phyloP scores from a whole-genome alignment of 371 early-diverging fungal genomes.

The Rhizomucor miehei region DNA sequence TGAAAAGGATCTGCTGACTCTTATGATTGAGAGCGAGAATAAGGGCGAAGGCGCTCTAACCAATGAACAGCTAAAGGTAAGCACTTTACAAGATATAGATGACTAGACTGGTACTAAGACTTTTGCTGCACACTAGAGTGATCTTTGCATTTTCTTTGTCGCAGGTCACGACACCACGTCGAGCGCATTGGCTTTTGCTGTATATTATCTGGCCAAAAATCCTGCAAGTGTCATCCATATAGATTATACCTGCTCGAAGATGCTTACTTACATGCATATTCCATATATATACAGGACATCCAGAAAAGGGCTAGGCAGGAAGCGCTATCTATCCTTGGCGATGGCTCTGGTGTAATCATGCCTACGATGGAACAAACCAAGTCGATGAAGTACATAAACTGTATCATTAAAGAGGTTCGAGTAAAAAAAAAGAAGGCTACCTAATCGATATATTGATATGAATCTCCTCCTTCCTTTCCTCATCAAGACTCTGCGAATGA shows the following conservation, averaged over 20 bases:
- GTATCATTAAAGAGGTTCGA: slow-evolving; percentile 22
- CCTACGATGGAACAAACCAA: slow-evolving; percentile 27
- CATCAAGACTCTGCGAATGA: slow-evolving; percentile 6
- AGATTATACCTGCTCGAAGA: too few species aligned
- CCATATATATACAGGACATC: slow-evolving; percentile 20
- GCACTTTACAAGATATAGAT: background rate
- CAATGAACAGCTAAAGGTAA: slow-evolving; percentile 40
- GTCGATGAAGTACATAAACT: slow-evolving; percentile 14
- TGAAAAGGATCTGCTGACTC: slow-evolving; percentile 48
- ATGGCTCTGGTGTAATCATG: slow-evolving; percentile 31
- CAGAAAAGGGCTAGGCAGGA: slow-evolving; percentile 51
- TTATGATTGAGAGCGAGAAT: slow-evolving; percentile 47
- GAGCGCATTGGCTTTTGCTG: slow-evolving; percentile 27
- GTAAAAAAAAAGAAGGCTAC: background rate
- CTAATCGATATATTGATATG: background rate
- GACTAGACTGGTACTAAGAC: too few species aligned
- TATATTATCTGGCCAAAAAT: slow-evolving; percentile 18
- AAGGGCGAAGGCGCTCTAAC: slow-evolving; percentile 17
- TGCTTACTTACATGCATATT: too few species aligned
- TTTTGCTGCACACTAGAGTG: slow-evolving; percentile 17
- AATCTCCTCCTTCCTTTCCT: background rate
- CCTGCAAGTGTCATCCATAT: background rate
- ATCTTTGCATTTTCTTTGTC: slow-evolving; percentile 31
- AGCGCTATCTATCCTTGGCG: slow-evolving; percentile 49
- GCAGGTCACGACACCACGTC: slow-evolving; percentile 42